Base-by-base conservation (phyloP, 2,329 filamentous ascomycete genomes). In the Boeremia lycopersici region DNA sequence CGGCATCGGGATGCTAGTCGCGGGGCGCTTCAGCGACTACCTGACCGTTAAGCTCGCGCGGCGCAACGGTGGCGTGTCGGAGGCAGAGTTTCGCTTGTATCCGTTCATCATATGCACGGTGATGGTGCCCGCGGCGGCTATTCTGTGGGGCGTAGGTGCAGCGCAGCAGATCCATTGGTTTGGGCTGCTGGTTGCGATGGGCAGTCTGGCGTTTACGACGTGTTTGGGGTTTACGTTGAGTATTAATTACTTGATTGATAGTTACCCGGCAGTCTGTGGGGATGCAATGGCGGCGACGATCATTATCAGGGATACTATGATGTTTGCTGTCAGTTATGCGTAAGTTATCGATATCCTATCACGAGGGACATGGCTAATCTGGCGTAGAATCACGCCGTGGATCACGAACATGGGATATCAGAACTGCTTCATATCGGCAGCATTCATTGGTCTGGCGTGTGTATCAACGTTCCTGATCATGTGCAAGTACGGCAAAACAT, bases 81-180 rank as follows among this genome's bases (percentile, higher is more conserved):
- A 79, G 56, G 64, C 76, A 0, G 77, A 79, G 47, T 68, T 77
- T 41, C 64, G 75, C 0, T 60, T 79, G 0, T 79, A 76, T 72
- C 68, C 76, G 1, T 76, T 79, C 55, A 46, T 64, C 1, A 64
- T 70, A 1, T 76, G 74, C 10, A 52, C 77, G 10, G 49, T 83
- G 4, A 61, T 81, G 25, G 70, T 81, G 5, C 78, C 80, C 0
- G 74, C 70, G 9, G 76, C 75, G 0, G 67, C 82, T 4, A 74
- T 82, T 34, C 66, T 82, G 1, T 83, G 80, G 79, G 81, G 82
- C 28, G 77, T 83, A 0, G 81, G 81, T 5, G 79, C 81, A 2
- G 78, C 78, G 36, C 74, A 80, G 30, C 57, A 73, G 4, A 61
- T 82, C n/a, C 80, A 82, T 39, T 80, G 78, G 78, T 75, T 82